Percentiles rank a stretch among this genome's conserved stretches.
Conservation (phyloP, 164 flowering plant species). For the Euptelea pleiosperma region DNA sequence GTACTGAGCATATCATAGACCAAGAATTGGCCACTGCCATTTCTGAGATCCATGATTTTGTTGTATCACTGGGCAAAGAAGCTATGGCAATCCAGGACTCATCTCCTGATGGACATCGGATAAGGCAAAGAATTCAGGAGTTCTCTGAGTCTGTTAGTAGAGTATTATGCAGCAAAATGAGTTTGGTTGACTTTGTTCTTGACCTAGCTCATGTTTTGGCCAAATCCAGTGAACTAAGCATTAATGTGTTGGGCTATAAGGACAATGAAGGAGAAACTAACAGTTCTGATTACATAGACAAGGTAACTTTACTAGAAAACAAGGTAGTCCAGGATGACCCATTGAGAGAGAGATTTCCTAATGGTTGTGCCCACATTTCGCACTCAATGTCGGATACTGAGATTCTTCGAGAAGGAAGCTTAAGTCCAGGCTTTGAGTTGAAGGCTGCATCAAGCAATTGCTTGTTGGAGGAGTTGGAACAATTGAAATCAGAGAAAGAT, state of each 20-base stretch:
- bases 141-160: slow-evolving; percentile 49
- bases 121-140: slow-evolving; percentile 42
- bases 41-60: slow-evolving; percentile 67
- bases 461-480: slow-evolving; percentile 62
- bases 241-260: slow-evolving; percentile 48
- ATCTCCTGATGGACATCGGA: slow-evolving; percentile 34
- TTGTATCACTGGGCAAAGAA: slow-evolving; percentile 66
- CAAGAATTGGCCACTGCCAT: slow-evolving; percentile 51
- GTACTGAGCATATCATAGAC: slow-evolving; percentile 10
- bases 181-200: slow-evolving; percentile 54
- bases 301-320: slow-evolving; percentile 75
- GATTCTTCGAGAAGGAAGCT: slow-evolving; percentile 53
- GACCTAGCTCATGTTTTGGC: slow-evolving; percentile 64
- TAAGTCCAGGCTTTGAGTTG: slow-evolving; percentile 44
- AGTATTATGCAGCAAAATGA: slow-evolving; percentile 29
- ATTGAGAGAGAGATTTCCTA: slow-evolving; percentile 44
- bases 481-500: slow-evolving; percentile 66
- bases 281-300: slow-evolving; percentile 78
- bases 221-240: slow-evolving; percentile 50
- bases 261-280: slow-evolving; percentile 47
- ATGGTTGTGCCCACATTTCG: slow-evolving; percentile 50
- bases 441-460: slow-evolving; percentile 32
- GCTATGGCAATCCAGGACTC: slow-evolving; percentile 36
- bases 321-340: slow-evolving; percentile 42
- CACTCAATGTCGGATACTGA: slow-evolving; percentile 57